Base-by-base conservation (phyloP, 225 moss, liverwort and hornwort species). In the Physcomitrium patens region DNA sequence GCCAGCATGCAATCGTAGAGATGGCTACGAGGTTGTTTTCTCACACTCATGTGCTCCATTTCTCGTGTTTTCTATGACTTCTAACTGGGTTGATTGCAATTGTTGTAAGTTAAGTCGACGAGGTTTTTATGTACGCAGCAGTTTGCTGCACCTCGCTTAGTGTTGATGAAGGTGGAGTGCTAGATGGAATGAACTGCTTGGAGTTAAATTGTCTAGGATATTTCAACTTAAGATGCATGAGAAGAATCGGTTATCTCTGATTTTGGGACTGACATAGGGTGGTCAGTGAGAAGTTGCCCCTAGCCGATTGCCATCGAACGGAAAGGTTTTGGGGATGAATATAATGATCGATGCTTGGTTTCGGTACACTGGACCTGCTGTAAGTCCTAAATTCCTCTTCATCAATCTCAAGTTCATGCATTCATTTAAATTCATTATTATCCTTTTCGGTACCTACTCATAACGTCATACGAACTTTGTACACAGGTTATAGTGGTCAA, bases 261-360 rank as follows among this genome's bases (percentile, higher is more conserved):
- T 58, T 65, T 53, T 61, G 44, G 58, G 59, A 65, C 77, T 82
- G 60, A 88, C 23, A 49, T 72, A 52, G 62, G 47, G 64, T 84
- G 64, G 53, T 77, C 83, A 97, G 94, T 97, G 94, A 94, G 75
- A 84, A 61, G 87, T 68, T 83, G 96, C 96, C 18, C 96, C 94
- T 61, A 80, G 86, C 49, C 85, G 84, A 77, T 81, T 97, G 65
- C 94, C 90, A 10, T 59, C 82, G 15, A 78, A 68, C 65, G 86
- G 94, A 13, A 86, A 94, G 52, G 91, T 94, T 58, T 59, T 91
- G 81, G 94, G 94, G 82, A 93, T 97, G 96, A 87, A 90, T 80
- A 81, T 80, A 37, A 37, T 37, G 85, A 87, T 94, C 65, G 96
- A 97, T 68, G 80, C 94, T 51, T 97, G 96, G 96, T 94, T 97